Conservation (phyloP, 441 rosid species). For the Metrosideros polymorpha region DNA sequence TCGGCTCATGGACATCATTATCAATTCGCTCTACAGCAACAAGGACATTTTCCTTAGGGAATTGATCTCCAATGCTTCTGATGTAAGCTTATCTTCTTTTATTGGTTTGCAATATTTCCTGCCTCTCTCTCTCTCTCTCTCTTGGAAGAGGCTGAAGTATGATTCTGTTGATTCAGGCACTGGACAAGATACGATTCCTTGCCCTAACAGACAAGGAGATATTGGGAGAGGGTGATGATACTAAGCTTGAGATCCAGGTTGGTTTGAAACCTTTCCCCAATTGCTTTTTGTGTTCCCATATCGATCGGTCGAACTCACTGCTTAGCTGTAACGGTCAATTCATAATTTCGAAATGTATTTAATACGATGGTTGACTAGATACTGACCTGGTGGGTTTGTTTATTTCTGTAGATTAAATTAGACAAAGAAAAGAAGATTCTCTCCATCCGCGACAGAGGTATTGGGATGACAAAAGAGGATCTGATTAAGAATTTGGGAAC, state of each 20-base stretch:
- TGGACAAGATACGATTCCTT: constrained; percentile 92
- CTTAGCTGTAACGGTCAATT: not conserved
- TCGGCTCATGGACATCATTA: constrained; percentile 89
- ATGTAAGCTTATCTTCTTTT: constrained; percentile 32
- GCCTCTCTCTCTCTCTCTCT: not conserved
- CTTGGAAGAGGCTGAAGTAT: not conserved
- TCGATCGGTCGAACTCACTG: not conserved
- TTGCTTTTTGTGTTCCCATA: not conserved
- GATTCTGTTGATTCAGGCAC: constrained; percentile 34
- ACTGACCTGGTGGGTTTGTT: not conserved
- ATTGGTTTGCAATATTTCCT: not conserved
- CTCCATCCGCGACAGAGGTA: constrained; percentile 86
- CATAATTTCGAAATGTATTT: not conserved
- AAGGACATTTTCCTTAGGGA: constrained; percentile 95
- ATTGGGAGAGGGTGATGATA: constrained; percentile 83
- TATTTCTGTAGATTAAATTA: constrained; percentile 57
- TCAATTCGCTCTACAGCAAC: constrained; percentile 95
- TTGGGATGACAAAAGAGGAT: constrained; percentile 97
- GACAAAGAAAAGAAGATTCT: constrained; percentile 82
- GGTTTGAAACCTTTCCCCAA: not conserved
- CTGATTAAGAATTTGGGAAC: constrained; percentile 94
- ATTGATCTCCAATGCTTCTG: constrained; percentile 95
- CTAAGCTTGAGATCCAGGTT: constrained; percentile 97
- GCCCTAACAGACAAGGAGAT: constrained; percentile 85
- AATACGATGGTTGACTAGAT: not conserved